Evolutionary conservation across 192 early-diverging fungal genomes (phyloP), one percentile per base, ranked within the genome.

Genomic region (Coemansia sp.): DNA sequence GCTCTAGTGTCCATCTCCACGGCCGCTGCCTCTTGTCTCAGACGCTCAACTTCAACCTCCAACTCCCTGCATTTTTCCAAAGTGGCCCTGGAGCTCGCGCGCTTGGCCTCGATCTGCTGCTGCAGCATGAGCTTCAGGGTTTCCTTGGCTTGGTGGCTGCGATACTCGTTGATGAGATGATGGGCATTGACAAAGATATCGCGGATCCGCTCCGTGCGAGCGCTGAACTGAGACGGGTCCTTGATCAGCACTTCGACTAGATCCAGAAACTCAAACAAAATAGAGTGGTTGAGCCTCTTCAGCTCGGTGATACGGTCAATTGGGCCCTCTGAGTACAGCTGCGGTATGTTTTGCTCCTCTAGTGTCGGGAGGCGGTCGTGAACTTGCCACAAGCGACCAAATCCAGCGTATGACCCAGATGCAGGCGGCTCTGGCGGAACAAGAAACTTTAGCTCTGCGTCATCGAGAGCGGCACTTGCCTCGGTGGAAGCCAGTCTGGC

Each of bases 111-210:
- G n/a, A 91, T 70, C 74, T 92, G 91, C 37, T 88, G 78, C 31
- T 84, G 84, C 78, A 92, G 83, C 77, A 91, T 84, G 15, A 90
- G 74, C 47, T 83, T 75, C 22, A 92, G 68, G 1, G 89, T 88
- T 59, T 92, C 89, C 64, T 89, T 70, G 75, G 89, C 90, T 72
- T 92, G 93, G 71, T 93, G 92, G 54, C 87, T 86, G 24, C 93
- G 85, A 60, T 91, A 93, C 64, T 91, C 90, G 75, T 94, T 93
- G n/a, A 94, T 76, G 35, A 94, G 82, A 67, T 93, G 91, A 76
- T 94, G 91, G 76, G 90, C 89, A 62, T 94, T 93, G 62, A 91
- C 85, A 32, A 94, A 83, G 24, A 92, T 86, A 12, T 85, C 77
- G 60, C 89, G 84, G 54, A 94, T 84, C 42, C 89, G 84, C 36